Conservation (phyloP, 805 yeast species). For the Saturnispora gosingensis region DNA sequence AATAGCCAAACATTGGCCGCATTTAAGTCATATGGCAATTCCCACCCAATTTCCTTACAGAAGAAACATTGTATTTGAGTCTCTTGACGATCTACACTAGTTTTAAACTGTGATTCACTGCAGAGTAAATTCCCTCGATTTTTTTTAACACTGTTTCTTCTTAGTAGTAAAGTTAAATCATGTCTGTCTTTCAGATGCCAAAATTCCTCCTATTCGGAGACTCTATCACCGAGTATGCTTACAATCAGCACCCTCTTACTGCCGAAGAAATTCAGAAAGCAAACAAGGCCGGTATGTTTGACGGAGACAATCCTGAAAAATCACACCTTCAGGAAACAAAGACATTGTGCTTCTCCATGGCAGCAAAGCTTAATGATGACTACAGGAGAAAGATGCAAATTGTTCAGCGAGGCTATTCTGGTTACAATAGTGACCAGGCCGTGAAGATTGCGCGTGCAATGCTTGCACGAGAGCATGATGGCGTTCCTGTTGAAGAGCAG, state of each 20-base stretch:
- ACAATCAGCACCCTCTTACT: slow-evolving; percentile 14
- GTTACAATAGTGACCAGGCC: slow-evolving; percentile 39
- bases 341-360: slow-evolving; percentile 19
- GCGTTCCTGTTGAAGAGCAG: slow-evolving; percentile 20
- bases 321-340: background rate
- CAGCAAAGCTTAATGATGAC: slow-evolving; percentile 20
- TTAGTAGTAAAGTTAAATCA: background rate
- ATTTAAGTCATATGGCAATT: slow-evolving; percentile 1
- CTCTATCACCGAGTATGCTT: slow-evolving; percentile 27
- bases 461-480: slow-evolving; percentile 37
- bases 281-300: background rate
- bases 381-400: slow-evolving; percentile 59
- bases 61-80: slow-evolving; percentile 3
- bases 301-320: slow-evolving; percentile 7
- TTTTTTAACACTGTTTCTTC: background rate
- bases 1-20: background rate
- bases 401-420: slow-evolving; percentile 63
- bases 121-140: background rate
- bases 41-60: slow-evolving; percentile 7
- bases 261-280: background rate
- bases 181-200: slow-evolving; percentile 1
- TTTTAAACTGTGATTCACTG: background rate
- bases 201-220: slow-evolving; percentile 27
- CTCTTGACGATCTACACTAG: slow-evolving; percentile 2
- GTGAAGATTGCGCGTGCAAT: slow-evolving; percentile 29